Evolutionary conservation across 1,139 yeast species (phyloP), one percentile per base, ranked within the genome.

Genomic region (Suhomyces terraborum): DNA sequence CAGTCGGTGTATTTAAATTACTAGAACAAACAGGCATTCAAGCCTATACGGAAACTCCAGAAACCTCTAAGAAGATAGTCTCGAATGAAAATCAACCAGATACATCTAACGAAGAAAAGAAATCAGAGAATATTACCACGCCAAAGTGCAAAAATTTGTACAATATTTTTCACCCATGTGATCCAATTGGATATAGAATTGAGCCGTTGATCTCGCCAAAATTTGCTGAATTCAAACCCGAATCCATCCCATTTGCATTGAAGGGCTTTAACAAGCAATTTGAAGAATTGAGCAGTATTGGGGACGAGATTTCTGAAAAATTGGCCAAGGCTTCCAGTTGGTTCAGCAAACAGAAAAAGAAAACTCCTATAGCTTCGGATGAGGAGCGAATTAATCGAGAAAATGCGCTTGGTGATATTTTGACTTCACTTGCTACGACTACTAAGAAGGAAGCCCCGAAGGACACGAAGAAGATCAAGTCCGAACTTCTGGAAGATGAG

Each of bases 101-200:
- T 25, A 5, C 6, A 13, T 19, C 21, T 5, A 8, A 13, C 13
- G 27, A 32, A 14, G 29, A 33, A 13, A 31, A 29, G n/a, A 23
- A 29, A 6, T 6, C 30, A 6, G 26, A 20, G 1, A 13, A 38
- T 38, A 49, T 54, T 18, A 55, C 54, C 0, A 59, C 75, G 1
- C 88, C 88, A 0, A 73, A 75, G 35, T 82, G 85, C 50, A 58
- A 67, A 8, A 77, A 82, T 47, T 62, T 84, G 35, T 89, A 84
- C 65, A 89, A 89, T 56, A 63, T 89, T 4, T 88, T 84, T 65
- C 95, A 91, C 54, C 88, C 91, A 0, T 83, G 94, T 53, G 98
- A 89, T 56, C 95, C 96, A 0, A 82, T 89, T 20, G 91, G 94
- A 0, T 88, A 88, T 57, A 68, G 97, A 42, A 64, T 88, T 46